Percentiles rank a stretch among this genome's conserved stretches.
These are phyloP conservation scores for Nymphaea colorata DNA, from an alignment of 164 flowering plant genomes.

Conservation along the genomic window DNA sequence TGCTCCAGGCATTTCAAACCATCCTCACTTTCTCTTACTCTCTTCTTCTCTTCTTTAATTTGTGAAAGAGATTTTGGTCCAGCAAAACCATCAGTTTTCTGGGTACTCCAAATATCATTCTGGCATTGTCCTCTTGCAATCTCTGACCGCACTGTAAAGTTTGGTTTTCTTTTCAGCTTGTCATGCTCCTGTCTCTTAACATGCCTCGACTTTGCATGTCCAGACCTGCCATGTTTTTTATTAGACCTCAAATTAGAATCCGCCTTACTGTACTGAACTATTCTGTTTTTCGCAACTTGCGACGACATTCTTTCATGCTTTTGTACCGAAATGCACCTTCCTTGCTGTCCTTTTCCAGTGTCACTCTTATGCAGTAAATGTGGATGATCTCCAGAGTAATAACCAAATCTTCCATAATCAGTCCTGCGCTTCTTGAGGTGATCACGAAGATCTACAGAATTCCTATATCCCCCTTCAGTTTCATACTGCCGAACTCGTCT, in stretches of 20 bases:
- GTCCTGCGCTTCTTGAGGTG: constrained; percentile 27
- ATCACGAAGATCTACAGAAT: constrained; percentile 34
- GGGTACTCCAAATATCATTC: neutral
- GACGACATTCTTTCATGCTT: constrained; percentile 25
- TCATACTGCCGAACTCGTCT: constrained; percentile 19
- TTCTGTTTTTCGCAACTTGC: constrained; percentile 16
- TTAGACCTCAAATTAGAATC: constrained; percentile 4
- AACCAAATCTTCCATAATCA: constrained; percentile 8
- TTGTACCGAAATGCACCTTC: constrained; percentile 6
- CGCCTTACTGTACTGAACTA: constrained; percentile 11
- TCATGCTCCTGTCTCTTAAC: neutral
- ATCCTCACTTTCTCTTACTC: constrained; percentile 16
- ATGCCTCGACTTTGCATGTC: constrained; percentile 11
- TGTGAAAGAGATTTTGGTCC: constrained; percentile 57
- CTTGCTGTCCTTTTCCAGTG: constrained; percentile 13
- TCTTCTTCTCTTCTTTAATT: constrained; percentile 48
- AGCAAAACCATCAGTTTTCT: constrained; percentile 21
- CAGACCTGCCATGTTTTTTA: constrained; percentile 5
- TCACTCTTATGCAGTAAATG: constrained; percentile 10
- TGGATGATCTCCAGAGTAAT: constrained; percentile 14
- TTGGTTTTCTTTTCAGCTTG: neutral
- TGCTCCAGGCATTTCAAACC: constrained; percentile 5
- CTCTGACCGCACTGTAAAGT: neutral
- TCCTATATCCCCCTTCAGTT: constrained; percentile 8
- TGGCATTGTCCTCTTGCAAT: neutral